Conservation (phyloP, 805 yeast genomes). For the Suhomyces sp. region DNA sequence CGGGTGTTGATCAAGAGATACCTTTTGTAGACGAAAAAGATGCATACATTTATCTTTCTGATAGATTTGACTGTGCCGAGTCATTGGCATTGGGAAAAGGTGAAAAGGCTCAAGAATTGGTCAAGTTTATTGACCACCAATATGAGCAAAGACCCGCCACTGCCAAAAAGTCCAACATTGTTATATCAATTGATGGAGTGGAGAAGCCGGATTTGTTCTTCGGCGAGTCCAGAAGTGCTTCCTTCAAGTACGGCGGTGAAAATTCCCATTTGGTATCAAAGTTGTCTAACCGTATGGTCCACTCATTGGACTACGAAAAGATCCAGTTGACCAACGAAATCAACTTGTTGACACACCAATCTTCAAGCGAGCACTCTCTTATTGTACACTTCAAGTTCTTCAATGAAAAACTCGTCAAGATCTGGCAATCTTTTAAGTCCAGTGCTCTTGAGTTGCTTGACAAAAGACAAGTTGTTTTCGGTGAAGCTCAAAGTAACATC, state of each 20-base stretch:
- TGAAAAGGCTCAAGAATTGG: slow-evolving; percentile 19
- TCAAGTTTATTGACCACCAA: slow-evolving; percentile 23
- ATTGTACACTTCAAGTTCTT: slow-evolving; percentile 24
- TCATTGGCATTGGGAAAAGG: slow-evolving; percentile 33
- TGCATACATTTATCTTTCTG: slow-evolving; percentile 45
- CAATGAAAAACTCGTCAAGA: slow-evolving; percentile 28
- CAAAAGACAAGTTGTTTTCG: slow-evolving; percentile 1
- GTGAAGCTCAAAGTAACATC: not conserved
- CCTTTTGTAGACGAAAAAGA: slow-evolving; percentile 15
- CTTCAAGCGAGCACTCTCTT: slow-evolving; percentile 1
- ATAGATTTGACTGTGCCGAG: slow-evolving; percentile 41
- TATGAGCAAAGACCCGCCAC: slow-evolving; percentile 8
- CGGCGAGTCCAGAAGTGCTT: slow-evolving; percentile 14
- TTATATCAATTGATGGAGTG: slow-evolving; percentile 43
- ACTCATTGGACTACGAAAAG: slow-evolving; percentile 5
- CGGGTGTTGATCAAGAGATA: not conserved
- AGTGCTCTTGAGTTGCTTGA: not conserved
- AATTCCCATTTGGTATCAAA: slow-evolving; percentile 14
- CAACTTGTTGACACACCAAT: slow-evolving; percentile 12
- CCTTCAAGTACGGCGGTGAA: slow-evolving; percentile 17
- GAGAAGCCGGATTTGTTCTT: slow-evolving; percentile 31
- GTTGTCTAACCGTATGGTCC: slow-evolving; percentile 18
- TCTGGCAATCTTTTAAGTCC: slow-evolving; percentile 36
- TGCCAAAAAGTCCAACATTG: slow-evolving; percentile 25
- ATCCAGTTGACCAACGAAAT: slow-evolving; percentile 26